phyloP scores from a whole-genome alignment of 805 yeast species.

The Maudiozyma saulgeensis region DNA sequence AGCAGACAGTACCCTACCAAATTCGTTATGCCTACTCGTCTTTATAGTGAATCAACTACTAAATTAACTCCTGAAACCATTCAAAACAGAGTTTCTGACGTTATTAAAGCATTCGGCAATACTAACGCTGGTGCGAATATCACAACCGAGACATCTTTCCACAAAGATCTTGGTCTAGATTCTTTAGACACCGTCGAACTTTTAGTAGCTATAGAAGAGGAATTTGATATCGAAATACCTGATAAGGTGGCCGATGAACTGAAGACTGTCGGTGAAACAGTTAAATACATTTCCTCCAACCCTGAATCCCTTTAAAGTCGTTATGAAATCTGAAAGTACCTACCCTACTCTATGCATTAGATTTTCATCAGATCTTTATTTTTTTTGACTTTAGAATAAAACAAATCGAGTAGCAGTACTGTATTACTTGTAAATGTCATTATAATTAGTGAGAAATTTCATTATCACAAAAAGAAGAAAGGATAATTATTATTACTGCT shows the following conservation, averaged over 20 bases:
- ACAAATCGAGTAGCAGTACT: not conserved
- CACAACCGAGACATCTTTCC: conserved; percentile 36
- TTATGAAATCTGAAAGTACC: no score
- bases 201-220: conserved; percentile 92
- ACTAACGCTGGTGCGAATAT: conserved; percentile 38
- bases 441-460: not conserved
- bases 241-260: conserved; percentile 90
- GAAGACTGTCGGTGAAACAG: conserved; percentile 87
- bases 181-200: conserved; percentile 93
- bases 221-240: conserved; percentile 73
- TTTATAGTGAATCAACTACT: conserved; percentile 44
- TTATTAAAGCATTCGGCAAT: conserved; percentile 57
- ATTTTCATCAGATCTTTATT: no score
- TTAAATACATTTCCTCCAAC: conserved; percentile 72
- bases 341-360: no score
- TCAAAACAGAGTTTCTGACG: conserved; percentile 71
- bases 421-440: not conserved
- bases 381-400: no score
- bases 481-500: not conserved
- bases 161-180: conserved; percentile 56
- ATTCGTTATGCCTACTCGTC: conserved; percentile 19
- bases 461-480: not conserved
- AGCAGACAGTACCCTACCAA: not conserved
- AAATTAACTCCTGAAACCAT: conserved; percentile 65
- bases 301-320: conserved; percentile 33